Evolutionary conservation across 768 basidiomycete species (phyloP), one percentile per base, ranked within the genome.

Genomic region (Tubosaeta sp.): DNA sequence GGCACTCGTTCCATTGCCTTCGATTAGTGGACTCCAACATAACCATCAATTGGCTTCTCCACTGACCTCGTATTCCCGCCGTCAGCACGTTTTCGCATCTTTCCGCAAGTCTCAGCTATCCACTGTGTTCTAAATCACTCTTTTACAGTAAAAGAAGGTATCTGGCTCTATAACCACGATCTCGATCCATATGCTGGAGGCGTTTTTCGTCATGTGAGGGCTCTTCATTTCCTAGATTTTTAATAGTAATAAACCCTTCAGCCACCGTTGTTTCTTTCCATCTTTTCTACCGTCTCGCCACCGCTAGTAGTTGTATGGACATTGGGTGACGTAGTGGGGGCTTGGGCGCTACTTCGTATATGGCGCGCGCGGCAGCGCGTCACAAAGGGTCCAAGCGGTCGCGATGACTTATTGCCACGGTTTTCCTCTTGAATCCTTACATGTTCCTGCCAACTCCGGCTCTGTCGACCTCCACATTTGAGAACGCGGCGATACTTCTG

Each of bases 361-460:
- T 91, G 84, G 84, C 76, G 76, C 44, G 69, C 79, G 9, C 78
- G 88, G 40, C 83, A 80, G 58, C 73, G 76, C 46, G 63, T 81
- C 36, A 60, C 57, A 31, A 69, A 70, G 30, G 38, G 50, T 19
- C 45, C 56, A 13, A 78, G 73, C 49, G 53, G 72, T 32, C 75
- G 84, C 67, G 86, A 86, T 55, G 67, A 71, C 13, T 65, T 90
- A 73, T 94, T 27, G 84, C 80, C 16, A 75, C 82, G 7, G 68
- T 79, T 41, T 94, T 87, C 69, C 79, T 96, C 18, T 67, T 95
- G 44, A 96, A 98, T 59, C 96, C 96, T 3, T 96, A 96, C 66
- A 69, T 89, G 8, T 67, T 95, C 49, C 73, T 93, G 1, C 82
- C 94, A 0, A 84, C 83, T 27, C 73, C 94, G 7, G 88, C 92